phyloP scores from a whole-genome alignment of 208 protist genomes.

The Angomonas deanei region DNA sequence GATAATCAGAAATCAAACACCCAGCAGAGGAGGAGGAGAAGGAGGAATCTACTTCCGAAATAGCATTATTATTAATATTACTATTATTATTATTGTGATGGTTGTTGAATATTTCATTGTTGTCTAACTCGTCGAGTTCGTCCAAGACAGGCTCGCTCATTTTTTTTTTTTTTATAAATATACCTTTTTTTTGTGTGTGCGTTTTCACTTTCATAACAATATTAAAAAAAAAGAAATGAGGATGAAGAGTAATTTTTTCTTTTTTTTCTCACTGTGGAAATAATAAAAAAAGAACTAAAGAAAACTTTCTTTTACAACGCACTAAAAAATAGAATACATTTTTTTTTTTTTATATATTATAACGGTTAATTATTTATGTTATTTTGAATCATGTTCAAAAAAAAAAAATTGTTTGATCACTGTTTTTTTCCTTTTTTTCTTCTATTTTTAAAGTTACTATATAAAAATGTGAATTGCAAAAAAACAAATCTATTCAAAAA shows the following conservation, averaged over 20 bases:
- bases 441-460: neutral
- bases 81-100: constrained; percentile 3
- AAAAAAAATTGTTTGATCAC: neutral
- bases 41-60: constrained; percentile 34
- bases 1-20: too few species aligned
- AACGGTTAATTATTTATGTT: neutral
- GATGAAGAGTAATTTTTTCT: neutral
- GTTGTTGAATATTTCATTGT: neutral
- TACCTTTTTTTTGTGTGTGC: neutral
- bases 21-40: too few species aligned
- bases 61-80: constrained; percentile 12
- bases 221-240: neutral
- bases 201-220: neutral
- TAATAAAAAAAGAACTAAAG: neutral
- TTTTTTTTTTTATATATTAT: neutral
- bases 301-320: neutral
- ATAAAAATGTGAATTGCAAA: constrained; percentile 4
- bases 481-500: neutral
- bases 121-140: neutral
- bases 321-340: neutral
- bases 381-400: neutral
- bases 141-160: too few species aligned
- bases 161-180: constrained; percentile 1
- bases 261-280: neutral
- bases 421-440: neutral